Base-by-base conservation (phyloP, 805 yeast genomes). In the Saturnispora sekii region DNA sequence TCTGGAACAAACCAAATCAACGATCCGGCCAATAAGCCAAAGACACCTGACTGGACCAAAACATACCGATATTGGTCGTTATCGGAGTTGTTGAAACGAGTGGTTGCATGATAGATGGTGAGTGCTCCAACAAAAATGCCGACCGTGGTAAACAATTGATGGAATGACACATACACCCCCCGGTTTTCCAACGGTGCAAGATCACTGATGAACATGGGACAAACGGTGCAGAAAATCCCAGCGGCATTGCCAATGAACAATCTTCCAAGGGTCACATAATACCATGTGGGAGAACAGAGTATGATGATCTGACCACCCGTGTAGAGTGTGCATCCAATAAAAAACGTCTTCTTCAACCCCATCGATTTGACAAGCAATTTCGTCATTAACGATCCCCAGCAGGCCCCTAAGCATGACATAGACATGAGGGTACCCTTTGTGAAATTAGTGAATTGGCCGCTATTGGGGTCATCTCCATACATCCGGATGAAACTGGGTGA, bases 131-230 rank as follows among this genome's bases (percentile, higher is more conserved):
- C 12, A 1, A 62, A 44, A 10, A 65, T 64, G 0, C 69, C 69
- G 28, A 60, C 35, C 1, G 69, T 64, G 6, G 61, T 61, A 43
- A 61, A 51, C 33, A 65, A 46, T 46, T 64, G 69, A 29, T 58
- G 57, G 9, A 60, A 48, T 15, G 66, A 58, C 16, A 64, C 57
- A 44, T 61, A 49, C 3, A 53, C 50, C 1, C 69, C 69, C 16
- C 66, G 52, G 3, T 56, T 40, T 16, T 52, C 49, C 0, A 49
- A 40, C 1, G 67, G 68, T 2, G 66, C 50, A 28, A 64, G 48
- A 33, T 65, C 69, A 45, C 67, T 60, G 38, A 65, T 61, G 10
- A 62, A 48, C 66, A 65, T 60, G 2, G 67, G 68, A 37, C 65
- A 60, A 7, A 54, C 57, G 5, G 62, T 65, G 36, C 63, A 55